These are phyloP conservation scores for Mycena haematopus DNA, from an alignment of 768 basidiomycete species.

Conservation along the genomic window DNA sequence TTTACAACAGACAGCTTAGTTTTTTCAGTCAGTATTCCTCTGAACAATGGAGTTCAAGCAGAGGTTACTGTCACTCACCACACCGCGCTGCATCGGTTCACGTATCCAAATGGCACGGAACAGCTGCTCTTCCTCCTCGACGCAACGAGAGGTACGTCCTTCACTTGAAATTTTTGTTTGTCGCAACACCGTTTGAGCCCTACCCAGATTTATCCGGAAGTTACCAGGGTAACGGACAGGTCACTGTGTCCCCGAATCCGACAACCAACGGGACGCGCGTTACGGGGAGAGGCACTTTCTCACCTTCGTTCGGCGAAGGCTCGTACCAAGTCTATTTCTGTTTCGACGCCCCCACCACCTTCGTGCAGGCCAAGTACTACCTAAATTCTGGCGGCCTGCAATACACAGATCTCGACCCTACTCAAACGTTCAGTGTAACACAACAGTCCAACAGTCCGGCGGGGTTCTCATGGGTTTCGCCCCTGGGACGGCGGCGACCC, in stretches of 20 bases:
- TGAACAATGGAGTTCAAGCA: constrained; percentile 50
- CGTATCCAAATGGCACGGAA: constrained; percentile 46
- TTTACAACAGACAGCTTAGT: neutral
- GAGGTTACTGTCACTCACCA: constrained; percentile 54
- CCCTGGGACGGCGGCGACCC: constrained; percentile 34
- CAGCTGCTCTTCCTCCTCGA: constrained; percentile 32
- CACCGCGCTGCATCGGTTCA: constrained; percentile 50
- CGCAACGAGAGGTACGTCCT: constrained; percentile 16
- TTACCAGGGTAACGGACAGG: constrained; percentile 11
- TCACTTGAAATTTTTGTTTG: neutral
- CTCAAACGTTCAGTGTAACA: constrained; percentile 9
- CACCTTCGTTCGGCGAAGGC: constrained; percentile 26
- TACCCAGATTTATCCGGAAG: constrained; percentile 23
- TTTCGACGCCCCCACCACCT: constrained; percentile 17
- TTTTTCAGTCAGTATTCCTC: constrained; percentile 30
- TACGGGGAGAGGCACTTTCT: constrained; percentile 18
- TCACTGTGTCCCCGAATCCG: constrained; percentile 19
- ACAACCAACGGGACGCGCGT: constrained; percentile 20
- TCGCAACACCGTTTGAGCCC: neutral
- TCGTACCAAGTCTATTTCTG: constrained; percentile 24
- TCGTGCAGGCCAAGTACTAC: constrained; percentile 25
- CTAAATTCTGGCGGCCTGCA: neutral
- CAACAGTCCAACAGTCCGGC: constrained; percentile 9
- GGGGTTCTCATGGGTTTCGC: constrained; percentile 32
- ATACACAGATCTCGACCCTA: constrained; percentile 12